These are phyloP conservation scores for Aegilops longissima DNA, from an alignment of 176 grass and related monocot species.

Conservation along the genomic window DNA sequence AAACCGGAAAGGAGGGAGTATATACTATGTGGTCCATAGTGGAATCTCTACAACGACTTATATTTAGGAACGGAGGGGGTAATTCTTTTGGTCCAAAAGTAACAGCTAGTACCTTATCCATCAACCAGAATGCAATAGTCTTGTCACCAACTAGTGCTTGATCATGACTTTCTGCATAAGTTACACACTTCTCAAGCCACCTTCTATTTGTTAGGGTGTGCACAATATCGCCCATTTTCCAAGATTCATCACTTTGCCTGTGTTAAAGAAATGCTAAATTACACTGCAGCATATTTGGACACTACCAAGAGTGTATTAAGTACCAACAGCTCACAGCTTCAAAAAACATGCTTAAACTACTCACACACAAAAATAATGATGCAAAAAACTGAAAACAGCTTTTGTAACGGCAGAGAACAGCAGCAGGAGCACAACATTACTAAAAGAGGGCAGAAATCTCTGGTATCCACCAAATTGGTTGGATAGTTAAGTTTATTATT, in stretches of 20 bases:
- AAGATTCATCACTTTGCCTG: slow-evolving; percentile 80
- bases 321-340: neutral
- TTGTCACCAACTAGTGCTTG: slow-evolving; percentile 99
- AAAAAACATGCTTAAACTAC: slow-evolving; percentile 9
- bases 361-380: neutral
- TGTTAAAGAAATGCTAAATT: slow-evolving; percentile 30
- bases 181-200: slow-evolving; percentile 91
- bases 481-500: neutral
- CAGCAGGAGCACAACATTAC: neutral
- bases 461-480: neutral
- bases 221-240: slow-evolving; percentile 92
- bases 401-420: slow-evolving; percentile 5
- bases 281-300: neutral
- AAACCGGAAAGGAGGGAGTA: too few species aligned
- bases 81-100: slow-evolving; percentile 10
- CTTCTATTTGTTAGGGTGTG: slow-evolving; percentile 94
- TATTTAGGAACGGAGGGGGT: too few species aligned
- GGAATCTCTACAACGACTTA: too few species aligned
- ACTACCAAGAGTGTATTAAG: neutral
- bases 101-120: slow-evolving; percentile 54
- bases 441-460: neutral
- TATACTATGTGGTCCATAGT: too few species aligned
- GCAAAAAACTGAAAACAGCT: neutral
- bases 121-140: slow-evolving; percentile 98
- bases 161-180: slow-evolving; percentile 98